Percentiles rank a stretch among this genome's conserved stretches.
Evolutionary conservation across 768 basidiomycete genomes (phyloP).

Genomic region (Suillus luteus): DNA sequence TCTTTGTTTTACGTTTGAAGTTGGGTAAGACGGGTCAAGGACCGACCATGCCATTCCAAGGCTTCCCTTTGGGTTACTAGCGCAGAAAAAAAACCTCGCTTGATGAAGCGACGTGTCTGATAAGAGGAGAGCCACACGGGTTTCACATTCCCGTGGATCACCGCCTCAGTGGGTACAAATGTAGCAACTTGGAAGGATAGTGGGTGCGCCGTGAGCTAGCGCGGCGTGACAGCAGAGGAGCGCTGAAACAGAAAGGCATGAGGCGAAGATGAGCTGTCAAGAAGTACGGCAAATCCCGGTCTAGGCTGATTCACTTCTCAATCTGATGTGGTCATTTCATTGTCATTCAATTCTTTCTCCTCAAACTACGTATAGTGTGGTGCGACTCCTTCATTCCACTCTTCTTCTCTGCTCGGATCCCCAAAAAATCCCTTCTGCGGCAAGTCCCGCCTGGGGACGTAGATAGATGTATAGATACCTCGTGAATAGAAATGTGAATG

Average conservation of each 20-base stretch:
- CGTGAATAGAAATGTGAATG: constrained; percentile 29
- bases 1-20: constrained; percentile 6
- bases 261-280: background rate
- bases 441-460: constrained; percentile 30
- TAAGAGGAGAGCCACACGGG: constrained; percentile 10
- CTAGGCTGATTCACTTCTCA: background rate
- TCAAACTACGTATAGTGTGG: constrained; percentile 14
- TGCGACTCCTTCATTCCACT: constrained; percentile 29
- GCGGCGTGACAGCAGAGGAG: background rate
- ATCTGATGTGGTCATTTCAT: constrained; percentile 23
- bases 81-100: background rate
- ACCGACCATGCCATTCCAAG: background rate
- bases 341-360: constrained; percentile 49
- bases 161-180: background rate
- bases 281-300: background rate
- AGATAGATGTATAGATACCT: constrained; percentile 34
- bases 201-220: too few species aligned
- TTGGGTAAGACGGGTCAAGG: constrained; percentile 3
- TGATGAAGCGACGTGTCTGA: constrained; percentile 5
- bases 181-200: background rate
- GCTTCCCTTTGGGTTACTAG: background rate
- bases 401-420: constrained; percentile 11
- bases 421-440: background rate
- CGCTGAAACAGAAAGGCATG: background rate
- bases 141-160: constrained; percentile 1